These are phyloP conservation scores for Aspergillus tanneri DNA, from an alignment of 2,329 filamentous ascomycete genomes.

Conservation along the genomic window DNA sequence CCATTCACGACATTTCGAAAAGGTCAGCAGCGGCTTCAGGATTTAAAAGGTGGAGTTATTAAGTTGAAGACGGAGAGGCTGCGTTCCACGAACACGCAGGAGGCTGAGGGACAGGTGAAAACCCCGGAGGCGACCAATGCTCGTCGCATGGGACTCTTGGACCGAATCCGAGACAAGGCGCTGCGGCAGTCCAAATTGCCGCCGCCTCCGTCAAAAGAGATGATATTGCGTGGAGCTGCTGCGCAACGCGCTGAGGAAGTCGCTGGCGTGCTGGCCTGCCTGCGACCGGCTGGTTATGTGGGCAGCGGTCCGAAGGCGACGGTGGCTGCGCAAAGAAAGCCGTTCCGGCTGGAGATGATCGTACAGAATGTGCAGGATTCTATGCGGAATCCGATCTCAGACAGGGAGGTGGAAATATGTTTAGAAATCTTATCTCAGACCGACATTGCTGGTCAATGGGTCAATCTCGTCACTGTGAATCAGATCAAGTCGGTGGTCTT, in stretches of 20 bases:
- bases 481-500: conserved; percentile 49
- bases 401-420: conserved; percentile 49
- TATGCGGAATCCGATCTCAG: conserved; percentile 52
- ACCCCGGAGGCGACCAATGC: conserved; percentile 29
- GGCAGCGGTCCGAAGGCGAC: conserved; percentile 32
- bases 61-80: conserved; percentile 36
- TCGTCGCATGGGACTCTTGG: conserved; percentile 64
- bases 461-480: conserved; percentile 49
- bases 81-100: conserved; percentile 20
- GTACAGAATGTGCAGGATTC: conserved; percentile 68
- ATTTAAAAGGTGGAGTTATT: conserved; percentile 41
- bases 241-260: conserved; percentile 69
- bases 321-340: conserved; percentile 52
- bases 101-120: conserved; percentile 21
- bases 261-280: conserved; percentile 64
- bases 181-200: conserved; percentile 47
- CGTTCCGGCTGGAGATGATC: conserved; percentile 65
- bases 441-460: conserved; percentile 51
- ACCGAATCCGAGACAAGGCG: conserved; percentile 73
- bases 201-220: conserved; percentile 50
- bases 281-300: conserved; percentile 45
- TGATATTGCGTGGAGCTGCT: conserved; percentile 63
- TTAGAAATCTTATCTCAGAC: conserved; percentile 49
- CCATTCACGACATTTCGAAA: conserved; percentile 37
- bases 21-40: conserved; percentile 43